Evolutionary conservation across 768 basidiomycete species (phyloP).

Genomic region (Clitopilus hobsonii): DNA sequence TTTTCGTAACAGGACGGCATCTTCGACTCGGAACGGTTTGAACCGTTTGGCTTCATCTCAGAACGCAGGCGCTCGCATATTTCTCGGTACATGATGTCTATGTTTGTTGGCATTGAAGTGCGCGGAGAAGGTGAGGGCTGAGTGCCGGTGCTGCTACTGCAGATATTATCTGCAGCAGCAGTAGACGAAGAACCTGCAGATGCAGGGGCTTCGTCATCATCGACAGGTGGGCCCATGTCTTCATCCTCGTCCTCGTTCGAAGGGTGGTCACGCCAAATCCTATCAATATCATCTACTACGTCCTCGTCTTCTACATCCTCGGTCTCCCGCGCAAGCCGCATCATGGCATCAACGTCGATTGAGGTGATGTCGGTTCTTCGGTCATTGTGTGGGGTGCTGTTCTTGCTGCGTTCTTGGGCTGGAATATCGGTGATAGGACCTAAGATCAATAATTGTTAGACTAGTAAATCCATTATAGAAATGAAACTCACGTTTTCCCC

Average conservation of each 20-base stretch:
- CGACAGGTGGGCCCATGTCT: not conserved
- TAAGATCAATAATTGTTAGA: not conserved
- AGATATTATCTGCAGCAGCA: not conserved
- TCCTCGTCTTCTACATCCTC: not conserved
- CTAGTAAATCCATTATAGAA: not conserved
- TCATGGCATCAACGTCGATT: not conserved
- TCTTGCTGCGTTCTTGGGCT: not conserved
- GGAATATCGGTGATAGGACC: not conserved
- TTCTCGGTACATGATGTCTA: not conserved
- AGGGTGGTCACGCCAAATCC: not conserved
- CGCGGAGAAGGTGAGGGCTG: not conserved
- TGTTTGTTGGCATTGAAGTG: not conserved
- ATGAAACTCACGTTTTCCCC: too few species aligned
- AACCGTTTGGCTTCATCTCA: not conserved
- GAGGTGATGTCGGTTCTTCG: not conserved
- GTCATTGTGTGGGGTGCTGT: not conserved
- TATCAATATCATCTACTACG: not conserved
- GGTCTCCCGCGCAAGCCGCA: not conserved
- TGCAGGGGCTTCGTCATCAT: not conserved
- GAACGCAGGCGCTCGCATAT: not conserved
- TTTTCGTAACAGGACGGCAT: not conserved
- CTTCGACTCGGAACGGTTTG: not conserved
- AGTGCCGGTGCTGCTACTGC: not conserved
- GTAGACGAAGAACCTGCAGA: not conserved
- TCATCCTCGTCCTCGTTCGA: not conserved